Conservation (phyloP, 176 grass and related monocot species). For the Oryza longistaminata region DNA sequence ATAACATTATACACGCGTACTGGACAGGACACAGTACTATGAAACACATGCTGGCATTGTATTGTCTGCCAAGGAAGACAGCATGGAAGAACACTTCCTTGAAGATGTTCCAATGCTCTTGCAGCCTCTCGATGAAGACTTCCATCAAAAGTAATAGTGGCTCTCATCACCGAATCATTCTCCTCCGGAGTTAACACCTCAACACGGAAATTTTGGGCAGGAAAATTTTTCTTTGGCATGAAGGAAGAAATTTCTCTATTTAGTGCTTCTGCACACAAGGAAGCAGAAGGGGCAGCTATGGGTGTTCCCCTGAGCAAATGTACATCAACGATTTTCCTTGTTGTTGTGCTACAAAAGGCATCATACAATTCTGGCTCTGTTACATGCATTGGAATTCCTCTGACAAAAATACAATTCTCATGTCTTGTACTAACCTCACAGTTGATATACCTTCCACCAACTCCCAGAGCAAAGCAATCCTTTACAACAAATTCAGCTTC, state of each 20-base stretch:
- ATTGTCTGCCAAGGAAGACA: conserved; percentile 85
- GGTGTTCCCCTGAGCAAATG: conserved; percentile 52
- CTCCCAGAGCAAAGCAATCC: conserved; percentile 59
- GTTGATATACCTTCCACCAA: conserved; percentile 69
- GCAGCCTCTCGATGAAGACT: conserved; percentile 86
- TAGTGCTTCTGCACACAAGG: conserved; percentile 64
- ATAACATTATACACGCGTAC: conserved; percentile 64
- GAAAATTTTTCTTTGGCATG: conserved; percentile 78
- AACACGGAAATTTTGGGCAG: conserved; percentile 68
- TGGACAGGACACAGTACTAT: conserved; percentile 71
- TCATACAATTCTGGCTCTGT: conserved; percentile 70
- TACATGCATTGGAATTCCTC: conserved; percentile 62
- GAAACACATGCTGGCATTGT: conserved; percentile 84
- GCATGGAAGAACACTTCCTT: conserved; percentile 68
- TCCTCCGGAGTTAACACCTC: conserved; percentile 63
- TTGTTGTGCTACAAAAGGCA: conserved; percentile 52
- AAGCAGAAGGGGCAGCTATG: conserved; percentile 23
- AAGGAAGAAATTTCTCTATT: conserved; percentile 65
- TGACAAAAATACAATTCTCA: conserved; percentile 70
- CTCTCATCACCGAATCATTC: conserved; percentile 61
- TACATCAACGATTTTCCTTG: conserved; percentile 64
- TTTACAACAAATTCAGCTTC: conserved; percentile 66
- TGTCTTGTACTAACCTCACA: conserved; percentile 65
- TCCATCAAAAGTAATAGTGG: conserved; percentile 80
- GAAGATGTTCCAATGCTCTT: conserved; percentile 75